Conservation (phyloP, 495 filamentous ascomycete species). For the Lineolata rhizophorae region DNA sequence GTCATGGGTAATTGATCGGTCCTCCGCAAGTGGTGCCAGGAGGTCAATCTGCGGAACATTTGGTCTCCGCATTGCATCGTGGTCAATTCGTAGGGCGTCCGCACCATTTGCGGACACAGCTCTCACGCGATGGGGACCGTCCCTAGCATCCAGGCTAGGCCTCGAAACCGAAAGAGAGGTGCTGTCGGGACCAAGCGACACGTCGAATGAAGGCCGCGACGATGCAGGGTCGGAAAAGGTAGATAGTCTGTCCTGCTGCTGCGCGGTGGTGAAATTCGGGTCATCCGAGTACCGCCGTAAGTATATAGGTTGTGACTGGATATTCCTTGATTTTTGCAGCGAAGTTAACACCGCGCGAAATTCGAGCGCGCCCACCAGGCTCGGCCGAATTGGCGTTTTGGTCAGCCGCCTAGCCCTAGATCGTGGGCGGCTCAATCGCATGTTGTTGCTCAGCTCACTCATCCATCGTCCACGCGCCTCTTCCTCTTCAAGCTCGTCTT, state of each 20-base stretch:
- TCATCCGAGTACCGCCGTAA: constrained; percentile 53
- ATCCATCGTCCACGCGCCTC: constrained; percentile 50
- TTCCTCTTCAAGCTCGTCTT: constrained; percentile 43
- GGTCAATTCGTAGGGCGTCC: constrained; percentile 6
- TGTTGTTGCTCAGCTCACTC: constrained; percentile 71
- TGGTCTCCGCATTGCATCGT: constrained; percentile 7
- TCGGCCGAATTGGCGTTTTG: constrained; percentile 68
- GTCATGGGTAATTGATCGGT: background rate
- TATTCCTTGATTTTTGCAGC: constrained; percentile 55
- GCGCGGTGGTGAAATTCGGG: constrained; percentile 20
- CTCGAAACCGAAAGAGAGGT: background rate
- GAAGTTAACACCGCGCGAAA: constrained; percentile 76
- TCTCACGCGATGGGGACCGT: constrained; percentile 26
- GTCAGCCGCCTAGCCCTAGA: constrained; percentile 47
- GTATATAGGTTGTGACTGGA: constrained; percentile 42
- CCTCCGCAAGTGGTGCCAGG: constrained; percentile 7
- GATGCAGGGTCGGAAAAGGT: too few species aligned
- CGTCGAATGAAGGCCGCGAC: too few species aligned
- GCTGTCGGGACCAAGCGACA: too few species aligned
- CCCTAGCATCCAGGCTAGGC: background rate
- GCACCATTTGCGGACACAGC: constrained; percentile 50
- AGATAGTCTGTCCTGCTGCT: constrained; percentile 28
- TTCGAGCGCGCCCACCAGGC: constrained; percentile 80
- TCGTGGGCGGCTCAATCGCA: constrained; percentile 59
- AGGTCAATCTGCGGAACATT: constrained; percentile 13